Base-by-base conservation (phyloP, 148 eudicot genomes). In the Pouteria glomerata region DNA sequence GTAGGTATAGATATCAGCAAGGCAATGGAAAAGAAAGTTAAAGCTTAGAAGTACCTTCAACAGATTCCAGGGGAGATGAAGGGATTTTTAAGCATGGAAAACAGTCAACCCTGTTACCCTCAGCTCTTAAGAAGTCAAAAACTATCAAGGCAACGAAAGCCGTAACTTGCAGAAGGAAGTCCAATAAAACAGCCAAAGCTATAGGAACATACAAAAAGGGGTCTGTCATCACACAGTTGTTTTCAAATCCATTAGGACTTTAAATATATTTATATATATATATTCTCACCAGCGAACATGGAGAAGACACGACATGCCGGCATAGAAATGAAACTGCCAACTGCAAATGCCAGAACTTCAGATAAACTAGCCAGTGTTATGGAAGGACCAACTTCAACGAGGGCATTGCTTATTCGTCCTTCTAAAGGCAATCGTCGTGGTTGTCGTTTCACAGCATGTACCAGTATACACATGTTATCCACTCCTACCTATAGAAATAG, bases 251-350 rank as follows among this genome's bases (percentile, higher is more conserved):
- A n/a, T n/a, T n/a, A n/a, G n/a, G n/a, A n/a, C n/a, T n/a, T n/a
- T n/a, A n/a, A n/a, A n/a, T n/a, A n/a, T n/a, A n/a, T n/a, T n/a
- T n/a, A n/a, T n/a, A n/a, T n/a, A n/a, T n/a, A n/a, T n/a, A 68
- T 63, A 45, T 44, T 66, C 72, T 70, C 48, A 96, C 99, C 99
- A 88, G 99, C 99, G 82, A 92, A 92, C 97, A 96, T 85, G 34
- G 99, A 96, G 79, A 96, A 96, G 19, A 92, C 97, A 64, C 96
- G 99, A 66, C 90, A 88, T 68, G 99, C 99, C 41, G 99, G 99
- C 97, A 90, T 87, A 39, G 97, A 97, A 75, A 92, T 96, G 71
- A 96, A 92, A 76, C 96, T 84, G 68, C 99, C 99, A 61, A 96
- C 99, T 74, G 99, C 92, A 89, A 96, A 96, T 53, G 99, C 99